These are phyloP conservation scores for Tylopilus sp. DNA, from an alignment of 1,284 basidiomycete species.

Conservation along the genomic window DNA sequence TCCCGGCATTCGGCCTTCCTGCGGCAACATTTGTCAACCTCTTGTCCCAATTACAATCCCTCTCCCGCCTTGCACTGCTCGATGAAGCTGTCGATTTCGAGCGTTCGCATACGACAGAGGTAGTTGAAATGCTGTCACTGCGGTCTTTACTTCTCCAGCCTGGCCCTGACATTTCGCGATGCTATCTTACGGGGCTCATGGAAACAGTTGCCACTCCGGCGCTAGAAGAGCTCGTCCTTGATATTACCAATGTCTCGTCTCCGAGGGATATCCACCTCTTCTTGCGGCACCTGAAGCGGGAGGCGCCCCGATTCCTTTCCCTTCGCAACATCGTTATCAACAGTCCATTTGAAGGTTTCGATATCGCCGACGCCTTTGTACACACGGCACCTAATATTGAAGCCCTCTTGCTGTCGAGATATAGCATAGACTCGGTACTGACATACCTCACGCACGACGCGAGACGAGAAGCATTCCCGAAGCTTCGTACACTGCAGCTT, in stretches of 20 bases:
- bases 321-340: constrained; percentile 17
- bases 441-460: constrained; percentile 28
- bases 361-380: constrained; percentile 25
- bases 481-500: constrained; percentile 17
- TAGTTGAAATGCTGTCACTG: constrained; percentile 21
- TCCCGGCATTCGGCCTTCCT: constrained; percentile 24
- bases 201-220: constrained; percentile 24
- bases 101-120: constrained; percentile 4
- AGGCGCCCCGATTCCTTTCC: constrained; percentile 25
- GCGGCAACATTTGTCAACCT: constrained; percentile 19
- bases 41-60: constrained; percentile 23
- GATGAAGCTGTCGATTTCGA: constrained; percentile 32
- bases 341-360: constrained; percentile 28
- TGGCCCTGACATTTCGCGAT: constrained; percentile 31
- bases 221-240: constrained; percentile 24
- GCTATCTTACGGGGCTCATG: constrained; percentile 26
- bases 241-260: constrained; percentile 27
- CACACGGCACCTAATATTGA: constrained; percentile 29
- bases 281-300: constrained; percentile 30
- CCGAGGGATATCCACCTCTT: constrained; percentile 29
- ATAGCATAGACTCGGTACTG: constrained; percentile 24
- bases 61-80: constrained; percentile 25
- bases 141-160: constrained; percentile 24
- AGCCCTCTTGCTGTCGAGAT: constrained; percentile 27
- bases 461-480: constrained; percentile 29